A percentile compares a stretch with the other conserved stretches of the same genome.
phyloP scores from a whole-genome alignment of 1,284 basidiomycete genomes.

The Apiotrichum siamense region DNA sequence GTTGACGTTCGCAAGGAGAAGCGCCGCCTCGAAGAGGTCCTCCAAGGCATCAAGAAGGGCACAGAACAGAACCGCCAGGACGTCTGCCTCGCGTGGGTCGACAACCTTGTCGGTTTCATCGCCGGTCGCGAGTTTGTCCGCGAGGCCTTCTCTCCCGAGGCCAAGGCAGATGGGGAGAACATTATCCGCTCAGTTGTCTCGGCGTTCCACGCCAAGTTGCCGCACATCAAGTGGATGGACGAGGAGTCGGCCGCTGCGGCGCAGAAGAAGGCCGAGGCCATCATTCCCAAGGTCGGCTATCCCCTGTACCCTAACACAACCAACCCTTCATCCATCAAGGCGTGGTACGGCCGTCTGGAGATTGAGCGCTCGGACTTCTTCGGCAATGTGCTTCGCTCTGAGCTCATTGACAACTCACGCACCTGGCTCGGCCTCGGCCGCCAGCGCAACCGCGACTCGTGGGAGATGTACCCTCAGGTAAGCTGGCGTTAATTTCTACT shows the following conservation, averaged over 20 bases:
- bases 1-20: constrained; percentile 71
- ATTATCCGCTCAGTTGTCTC: constrained; percentile 79
- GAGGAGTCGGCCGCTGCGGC: constrained; percentile 72
- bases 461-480: constrained; percentile 56
- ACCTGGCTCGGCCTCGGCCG: constrained; percentile 72
- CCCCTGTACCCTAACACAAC: constrained; percentile 77
- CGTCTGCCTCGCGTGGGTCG: constrained; percentile 49
- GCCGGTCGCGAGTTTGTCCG: constrained; percentile 67
- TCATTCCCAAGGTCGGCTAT: constrained; percentile 55
- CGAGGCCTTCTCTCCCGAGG: constrained; percentile 74
- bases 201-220: constrained; percentile 74
- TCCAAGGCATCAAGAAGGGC: constrained; percentile 81
- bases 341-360: constrained; percentile 68
- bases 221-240: constrained; percentile 87
- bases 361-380: constrained; percentile 71
- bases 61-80: constrained; percentile 75
- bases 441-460: constrained; percentile 64
- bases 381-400: constrained; percentile 55
- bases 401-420: constrained; percentile 46
- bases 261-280: constrained; percentile 60
- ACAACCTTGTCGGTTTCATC: constrained; percentile 51
- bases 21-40: constrained; percentile 60
- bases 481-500: background rate
- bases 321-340: constrained; percentile 61
- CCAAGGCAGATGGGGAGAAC: constrained; percentile 70